Percentiles rank a stretch among this genome's conserved stretches.
phyloP scores from a whole-genome alignment of 345 rosid species.

The Triadica sebifera region DNA sequence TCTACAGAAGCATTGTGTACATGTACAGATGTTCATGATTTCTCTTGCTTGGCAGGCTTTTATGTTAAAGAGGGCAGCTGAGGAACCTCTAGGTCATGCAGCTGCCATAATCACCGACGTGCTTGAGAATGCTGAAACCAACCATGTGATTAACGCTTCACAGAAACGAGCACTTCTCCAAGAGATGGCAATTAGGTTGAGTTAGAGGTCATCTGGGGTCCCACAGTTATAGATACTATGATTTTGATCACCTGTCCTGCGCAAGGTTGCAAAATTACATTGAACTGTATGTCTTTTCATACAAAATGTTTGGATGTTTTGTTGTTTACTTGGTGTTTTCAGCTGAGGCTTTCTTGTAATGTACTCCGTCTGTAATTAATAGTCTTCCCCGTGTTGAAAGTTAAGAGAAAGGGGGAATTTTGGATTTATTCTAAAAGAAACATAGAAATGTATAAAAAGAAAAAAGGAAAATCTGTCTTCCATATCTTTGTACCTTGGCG shows the following conservation, averaged over 20 bases:
- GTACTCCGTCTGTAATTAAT: background rate
- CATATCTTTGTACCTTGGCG: too few relatives aligned
- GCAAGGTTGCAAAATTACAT: too few relatives aligned
- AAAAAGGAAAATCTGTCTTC: background rate
- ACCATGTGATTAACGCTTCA: constrained; percentile 70
- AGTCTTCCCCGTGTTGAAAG: constrained; percentile 13
- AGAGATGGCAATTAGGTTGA: constrained; percentile 90
- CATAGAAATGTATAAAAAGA: background rate
- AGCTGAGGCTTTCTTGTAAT: constrained; percentile 17
- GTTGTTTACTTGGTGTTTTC: background rate
- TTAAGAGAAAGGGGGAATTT: constrained; percentile 2
- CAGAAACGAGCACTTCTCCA: constrained; percentile 95
- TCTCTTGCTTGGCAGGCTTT: constrained; percentile 60
- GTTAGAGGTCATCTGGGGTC: constrained; percentile 26
- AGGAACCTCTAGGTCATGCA: constrained; percentile 97
- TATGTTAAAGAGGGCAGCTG: constrained; percentile 80
- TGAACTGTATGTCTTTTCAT: background rate
- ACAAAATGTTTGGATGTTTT: background rate
- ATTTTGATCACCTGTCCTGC: constrained; percentile 8
- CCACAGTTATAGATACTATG: background rate
- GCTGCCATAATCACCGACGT: constrained; percentile 88
- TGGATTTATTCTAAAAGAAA: background rate
- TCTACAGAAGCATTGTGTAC: background rate
- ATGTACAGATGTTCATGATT: background rate
- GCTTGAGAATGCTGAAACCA: constrained; percentile 87